Evolutionary conservation across 169 alveolate genomes (phyloP).

Genomic region (Eimeria tenella): DNA sequence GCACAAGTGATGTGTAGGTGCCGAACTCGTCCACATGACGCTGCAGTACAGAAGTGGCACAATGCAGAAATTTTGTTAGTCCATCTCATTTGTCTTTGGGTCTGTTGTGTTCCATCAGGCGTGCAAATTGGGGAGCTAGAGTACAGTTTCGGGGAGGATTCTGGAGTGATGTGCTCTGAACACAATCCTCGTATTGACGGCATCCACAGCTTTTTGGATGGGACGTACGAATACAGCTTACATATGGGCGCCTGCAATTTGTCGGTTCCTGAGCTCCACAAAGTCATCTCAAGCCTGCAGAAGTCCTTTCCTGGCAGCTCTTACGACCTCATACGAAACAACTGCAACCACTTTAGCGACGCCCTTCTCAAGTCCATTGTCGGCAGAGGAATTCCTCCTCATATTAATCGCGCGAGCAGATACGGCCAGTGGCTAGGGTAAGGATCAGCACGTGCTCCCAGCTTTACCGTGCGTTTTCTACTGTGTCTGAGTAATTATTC

Average conservation of each 20-base stretch:
- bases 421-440: constrained; percentile 61
- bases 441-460: background rate
- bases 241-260: constrained; percentile 24
- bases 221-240: constrained; percentile 17
- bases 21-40: too few species aligned
- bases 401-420: constrained; percentile 63
- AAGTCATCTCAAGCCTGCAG: constrained; percentile 26
- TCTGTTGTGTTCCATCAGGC: background rate
- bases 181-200: background rate
- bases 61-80: too few species aligned
- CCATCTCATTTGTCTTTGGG: background rate
- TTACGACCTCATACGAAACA: constrained; percentile 54
- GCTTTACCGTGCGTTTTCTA: too few species aligned
- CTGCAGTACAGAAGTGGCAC: too few species aligned
- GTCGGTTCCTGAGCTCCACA: constrained; percentile 16
- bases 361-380: constrained; percentile 62
- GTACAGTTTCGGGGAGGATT: constrained; percentile 56
- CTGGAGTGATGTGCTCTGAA: constrained; percentile 28
- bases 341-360: constrained; percentile 80
- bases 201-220: constrained; percentile 31
- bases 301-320: constrained; percentile 19
- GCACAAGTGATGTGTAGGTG: too few species aligned
- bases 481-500: too few species aligned
- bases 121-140: constrained; percentile 64
- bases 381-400: constrained; percentile 52